Base-by-base conservation (phyloP, 2,329 filamentous ascomycete genomes). In the Pseudopithomyces maydicus region DNA sequence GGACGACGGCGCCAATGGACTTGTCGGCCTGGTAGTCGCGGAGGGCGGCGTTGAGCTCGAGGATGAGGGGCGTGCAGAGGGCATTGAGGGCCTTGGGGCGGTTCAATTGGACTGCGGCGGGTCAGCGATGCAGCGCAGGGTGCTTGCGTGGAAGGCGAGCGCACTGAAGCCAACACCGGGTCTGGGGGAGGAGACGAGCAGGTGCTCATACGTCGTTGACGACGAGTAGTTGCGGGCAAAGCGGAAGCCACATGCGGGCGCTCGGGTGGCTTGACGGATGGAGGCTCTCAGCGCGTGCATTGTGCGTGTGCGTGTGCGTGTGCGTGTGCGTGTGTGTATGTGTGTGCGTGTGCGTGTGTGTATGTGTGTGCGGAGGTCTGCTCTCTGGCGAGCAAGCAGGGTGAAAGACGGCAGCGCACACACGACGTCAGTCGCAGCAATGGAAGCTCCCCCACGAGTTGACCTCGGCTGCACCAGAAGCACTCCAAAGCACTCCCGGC, bases 71-170 rank as follows among this genome's bases (percentile, higher is more conserved):
- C 6, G 91, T 95, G 79, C 85, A 94, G 63, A 99, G 87, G 44
- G 95, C 95, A 77, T 99, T 99, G 72, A 97, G 88, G 43, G 94
- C 92, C 83, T 96, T 97, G 61, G 95, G 95, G 43, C 95, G 90
- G 84, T 96, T 92, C 64, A 99, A 82, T 14, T 92, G 95, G 71
- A 98, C 94, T 97, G 66, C 4, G 54, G 41, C 38, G 11, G 33
- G 49, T 67, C 52, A 70, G 63, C 50, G 29, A 45, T 29, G 23
- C 22, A 26, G 19, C 7, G 2, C 22, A 20, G 22, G 26, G 20
- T 4, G 20, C 4, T 38, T 42, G 12, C 41, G 38, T 3, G 26
- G 41, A 20, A 39, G 43, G 20, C 10, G 2, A 2, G 59, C 59
- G 59, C 83, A 97, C 94, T 90, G 80, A 97, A 85, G 2, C 91